These are phyloP conservation scores for Metrosideros polymorpha DNA, from an alignment of 441 rosid species.

Conservation along the genomic window DNA sequence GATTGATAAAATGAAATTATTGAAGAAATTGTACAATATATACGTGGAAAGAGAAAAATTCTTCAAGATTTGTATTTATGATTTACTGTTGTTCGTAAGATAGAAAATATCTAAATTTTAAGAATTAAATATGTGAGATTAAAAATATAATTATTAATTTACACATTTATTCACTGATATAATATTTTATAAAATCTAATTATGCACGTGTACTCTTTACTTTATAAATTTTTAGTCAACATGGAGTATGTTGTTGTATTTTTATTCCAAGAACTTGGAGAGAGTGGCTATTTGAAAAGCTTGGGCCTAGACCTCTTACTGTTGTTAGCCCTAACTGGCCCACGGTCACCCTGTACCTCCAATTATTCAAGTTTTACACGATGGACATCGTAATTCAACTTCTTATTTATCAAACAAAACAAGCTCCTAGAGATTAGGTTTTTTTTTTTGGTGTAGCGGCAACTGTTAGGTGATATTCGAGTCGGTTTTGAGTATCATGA, in stretches of 20 bases:
- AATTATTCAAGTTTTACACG: background rate
- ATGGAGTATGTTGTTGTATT: background rate
- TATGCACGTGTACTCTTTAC: background rate
- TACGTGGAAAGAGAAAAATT: background rate
- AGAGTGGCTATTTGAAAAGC: background rate
- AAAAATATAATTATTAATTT: background rate
- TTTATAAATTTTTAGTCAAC: background rate
- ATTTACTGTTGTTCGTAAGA: background rate
- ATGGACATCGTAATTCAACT: too few species aligned
- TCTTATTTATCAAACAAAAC: too few species aligned
- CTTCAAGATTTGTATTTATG: background rate
- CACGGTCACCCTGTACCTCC: background rate
- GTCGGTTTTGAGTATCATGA: background rate
- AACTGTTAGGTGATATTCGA: background rate
- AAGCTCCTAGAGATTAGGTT: background rate
- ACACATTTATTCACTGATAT: background rate
- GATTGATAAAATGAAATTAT: background rate
- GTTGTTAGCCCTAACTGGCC: background rate
- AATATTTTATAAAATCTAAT: background rate
- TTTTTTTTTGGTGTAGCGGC: background rate
- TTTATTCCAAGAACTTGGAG: background rate
- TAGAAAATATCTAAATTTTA: background rate
- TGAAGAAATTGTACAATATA: background rate
- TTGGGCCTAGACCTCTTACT: background rate
- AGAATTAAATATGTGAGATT: background rate